A percentile compares a stretch with the other conserved stretches of the same genome.
Evolutionary conservation across 2,329 filamentous ascomycete species (phyloP).

Genomic region (Helicocarpus griseus): DNA sequence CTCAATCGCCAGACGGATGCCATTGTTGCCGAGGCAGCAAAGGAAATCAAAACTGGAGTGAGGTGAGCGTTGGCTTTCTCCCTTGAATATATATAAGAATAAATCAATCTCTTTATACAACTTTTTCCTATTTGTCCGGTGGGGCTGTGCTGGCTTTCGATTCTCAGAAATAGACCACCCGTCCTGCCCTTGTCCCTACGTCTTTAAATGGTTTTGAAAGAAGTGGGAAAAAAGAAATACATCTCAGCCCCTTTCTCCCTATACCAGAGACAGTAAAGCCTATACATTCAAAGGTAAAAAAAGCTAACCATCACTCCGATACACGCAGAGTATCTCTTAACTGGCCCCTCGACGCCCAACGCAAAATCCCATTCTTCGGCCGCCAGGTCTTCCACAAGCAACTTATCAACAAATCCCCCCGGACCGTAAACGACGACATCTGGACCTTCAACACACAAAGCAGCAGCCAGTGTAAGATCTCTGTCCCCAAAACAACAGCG

Average conservation of each 20-base stretch:
- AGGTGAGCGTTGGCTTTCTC: slow-evolving; percentile 21
- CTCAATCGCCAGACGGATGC: slow-evolving; percentile 51
- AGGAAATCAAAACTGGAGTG: slow-evolving; percentile 46
- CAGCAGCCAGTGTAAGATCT: slow-evolving; percentile 40
- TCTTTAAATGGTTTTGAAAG: too few relatives aligned
- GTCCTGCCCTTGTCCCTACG: too few relatives aligned
- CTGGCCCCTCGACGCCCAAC: slow-evolving; percentile 49
- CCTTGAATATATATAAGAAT: too few relatives aligned
- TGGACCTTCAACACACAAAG: slow-evolving; percentile 51
- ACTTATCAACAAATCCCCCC: slow-evolving; percentile 42
- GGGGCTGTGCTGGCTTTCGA: too few relatives aligned
- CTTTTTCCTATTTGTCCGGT: neutral
- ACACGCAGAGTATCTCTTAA: slow-evolving; percentile 46
- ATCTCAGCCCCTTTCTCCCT: too few relatives aligned
- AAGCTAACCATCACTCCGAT: neutral
- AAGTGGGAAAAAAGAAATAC: too few relatives aligned
- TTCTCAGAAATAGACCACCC: too few relatives aligned
- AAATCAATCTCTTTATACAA: neutral
- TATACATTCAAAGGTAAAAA: neutral
- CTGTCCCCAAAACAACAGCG: neutral
- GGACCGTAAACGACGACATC: slow-evolving; percentile 51
- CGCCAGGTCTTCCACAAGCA: slow-evolving; percentile 47
- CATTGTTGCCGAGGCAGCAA: slow-evolving; percentile 42
- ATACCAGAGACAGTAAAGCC: neutral
- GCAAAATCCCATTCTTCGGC: slow-evolving; percentile 45